Evolutionary conservation across 495 filamentous ascomycete species (phyloP).

Genomic region (Aspergillus funiculosus): DNA sequence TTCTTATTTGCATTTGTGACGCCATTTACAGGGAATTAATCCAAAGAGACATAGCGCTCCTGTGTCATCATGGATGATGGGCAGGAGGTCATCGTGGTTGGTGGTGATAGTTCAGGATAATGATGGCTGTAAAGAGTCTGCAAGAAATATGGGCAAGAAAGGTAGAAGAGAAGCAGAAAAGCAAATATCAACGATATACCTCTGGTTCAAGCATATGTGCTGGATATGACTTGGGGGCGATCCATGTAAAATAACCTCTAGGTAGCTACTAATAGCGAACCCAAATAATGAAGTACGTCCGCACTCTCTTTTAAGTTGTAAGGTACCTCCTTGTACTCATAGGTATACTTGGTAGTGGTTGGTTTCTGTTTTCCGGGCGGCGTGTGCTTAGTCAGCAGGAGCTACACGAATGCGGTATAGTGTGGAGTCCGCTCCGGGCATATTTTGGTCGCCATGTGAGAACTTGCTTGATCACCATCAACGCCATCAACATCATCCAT

Average conservation of each 20-base stretch:
- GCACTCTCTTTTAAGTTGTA: too few relatives aligned
- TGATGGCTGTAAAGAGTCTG: conserved; percentile 11
- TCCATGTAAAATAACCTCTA: conserved; percentile 3
- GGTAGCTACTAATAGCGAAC: too few relatives aligned
- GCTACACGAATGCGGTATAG: too few relatives aligned
- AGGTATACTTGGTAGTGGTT: too few relatives aligned
- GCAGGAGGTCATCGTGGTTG: conserved; percentile 12
- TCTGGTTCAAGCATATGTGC: conserved; percentile 2
- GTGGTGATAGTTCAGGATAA: conserved; percentile 12
- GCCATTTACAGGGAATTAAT: conserved; percentile 21
- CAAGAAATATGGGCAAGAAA: conserved; percentile 12
- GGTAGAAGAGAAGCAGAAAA: conserved; percentile 10
- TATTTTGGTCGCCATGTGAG: too few relatives aligned
- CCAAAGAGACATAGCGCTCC: conserved; percentile 14
- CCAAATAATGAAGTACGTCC: too few relatives aligned
- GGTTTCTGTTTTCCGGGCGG: too few relatives aligned
- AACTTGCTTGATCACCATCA: too few relatives aligned
- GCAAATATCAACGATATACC: conserved; percentile 12
- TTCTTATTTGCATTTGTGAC: conserved; percentile 25
- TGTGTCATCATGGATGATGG: conserved; percentile 12
- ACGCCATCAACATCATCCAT: too few relatives aligned
- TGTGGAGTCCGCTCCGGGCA: too few relatives aligned
- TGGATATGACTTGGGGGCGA: neutral
- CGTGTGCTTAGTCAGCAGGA: too few relatives aligned
- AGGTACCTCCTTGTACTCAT: too few relatives aligned